Percentiles rank a stretch among this genome's conserved stretches.
Evolutionary conservation across 1,284 basidiomycete genomes (phyloP).

Genomic region (Phellopilus nigrolimitatus): DNA sequence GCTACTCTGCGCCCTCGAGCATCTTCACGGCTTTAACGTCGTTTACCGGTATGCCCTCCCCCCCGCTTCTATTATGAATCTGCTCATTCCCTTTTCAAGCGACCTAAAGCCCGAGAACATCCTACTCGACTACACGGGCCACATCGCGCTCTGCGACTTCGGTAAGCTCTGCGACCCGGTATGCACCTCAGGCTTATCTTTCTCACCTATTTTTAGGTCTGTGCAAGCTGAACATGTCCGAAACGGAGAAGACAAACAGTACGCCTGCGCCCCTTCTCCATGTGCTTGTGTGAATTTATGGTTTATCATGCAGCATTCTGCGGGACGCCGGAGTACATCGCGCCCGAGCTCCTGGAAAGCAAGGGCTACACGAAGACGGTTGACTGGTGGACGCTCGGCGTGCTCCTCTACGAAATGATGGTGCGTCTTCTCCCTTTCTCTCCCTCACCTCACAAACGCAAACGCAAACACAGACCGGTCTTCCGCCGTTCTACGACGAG

Average conservation of each 20-base stretch:
- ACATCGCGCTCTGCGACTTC: conserved; percentile 98
- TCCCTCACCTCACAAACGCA: neutral
- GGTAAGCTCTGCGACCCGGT: conserved; percentile 40
- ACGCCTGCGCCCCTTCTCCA: conserved; percentile 29
- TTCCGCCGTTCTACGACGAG: conserved; percentile 98
- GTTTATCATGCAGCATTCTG: conserved; percentile 73
- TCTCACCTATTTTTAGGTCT: conserved; percentile 47
- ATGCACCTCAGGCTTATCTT: neutral
- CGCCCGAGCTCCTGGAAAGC: conserved; percentile 91
- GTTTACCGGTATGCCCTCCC: conserved; percentile 72
- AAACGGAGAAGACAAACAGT: conserved; percentile 98
- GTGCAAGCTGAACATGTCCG: conserved; percentile 98
- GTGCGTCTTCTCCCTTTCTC: conserved; percentile 34
- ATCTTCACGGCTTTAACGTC: conserved; percentile 96
- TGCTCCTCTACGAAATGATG: conserved; percentile 98
- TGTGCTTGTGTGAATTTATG: conserved; percentile 3
- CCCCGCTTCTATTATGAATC: neutral
- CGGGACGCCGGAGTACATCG: conserved; percentile 98
- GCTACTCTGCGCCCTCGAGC: conserved; percentile 90
- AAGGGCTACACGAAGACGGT: conserved; percentile 99
- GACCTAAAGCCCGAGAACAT: conserved; percentile 99
- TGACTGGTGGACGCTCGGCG: conserved; percentile 99
- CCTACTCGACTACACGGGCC: conserved; percentile 93
- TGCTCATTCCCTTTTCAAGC: conserved; percentile 35
- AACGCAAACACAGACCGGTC: conserved; percentile 61